These are phyloP conservation scores for Aaosphaeria arxii DNA, from an alignment of 2,329 filamentous ascomycete species.

Conservation along the genomic window DNA sequence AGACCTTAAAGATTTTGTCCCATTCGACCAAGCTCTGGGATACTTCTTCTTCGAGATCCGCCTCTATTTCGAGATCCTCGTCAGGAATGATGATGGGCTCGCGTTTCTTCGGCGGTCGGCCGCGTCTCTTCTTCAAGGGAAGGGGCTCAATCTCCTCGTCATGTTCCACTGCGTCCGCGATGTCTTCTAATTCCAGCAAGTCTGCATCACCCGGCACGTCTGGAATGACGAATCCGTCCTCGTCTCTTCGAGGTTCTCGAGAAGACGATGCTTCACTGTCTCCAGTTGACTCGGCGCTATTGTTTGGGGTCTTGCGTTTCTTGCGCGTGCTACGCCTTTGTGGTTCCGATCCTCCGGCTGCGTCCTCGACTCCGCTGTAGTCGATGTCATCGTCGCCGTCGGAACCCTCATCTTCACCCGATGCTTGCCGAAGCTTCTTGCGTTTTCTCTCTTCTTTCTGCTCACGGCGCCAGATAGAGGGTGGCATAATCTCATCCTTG, in stretches of 20 bases:
- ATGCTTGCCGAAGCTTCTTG: constrained; percentile 1
- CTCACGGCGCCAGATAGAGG: constrained; percentile 70
- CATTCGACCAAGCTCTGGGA: constrained; percentile 31
- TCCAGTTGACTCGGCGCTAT: constrained; percentile 8
- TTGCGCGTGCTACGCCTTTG: constrained; percentile 16
- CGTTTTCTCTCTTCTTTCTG: constrained; percentile 41
- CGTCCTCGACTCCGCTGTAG: not conserved
- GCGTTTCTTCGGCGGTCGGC: constrained; percentile 30
- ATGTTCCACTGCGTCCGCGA: not conserved
- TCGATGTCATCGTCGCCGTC: not conserved
- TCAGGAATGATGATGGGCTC: constrained; percentile 36
- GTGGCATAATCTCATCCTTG: constrained; percentile 66
- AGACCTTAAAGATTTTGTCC: constrained; percentile 26
- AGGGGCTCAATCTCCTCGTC: not conserved
- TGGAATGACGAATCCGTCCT: constrained; percentile 21
- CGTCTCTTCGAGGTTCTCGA: constrained; percentile 29
- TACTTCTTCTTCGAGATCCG: constrained; percentile 46
- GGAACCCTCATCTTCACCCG: constrained; percentile 4
- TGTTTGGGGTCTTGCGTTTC: constrained; percentile 20
- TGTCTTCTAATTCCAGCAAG: not conserved
- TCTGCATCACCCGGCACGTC: not conserved
- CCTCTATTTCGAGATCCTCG: constrained; percentile 48
- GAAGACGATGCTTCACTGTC: not conserved
- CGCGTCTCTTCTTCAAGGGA: constrained; percentile 33
- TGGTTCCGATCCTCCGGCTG: not conserved